A percentile compares a stretch with the other conserved stretches of the same genome.
Evolutionary conservation across 345 rosid species (phyloP).

Genomic region (Acer yangbiense): DNA sequence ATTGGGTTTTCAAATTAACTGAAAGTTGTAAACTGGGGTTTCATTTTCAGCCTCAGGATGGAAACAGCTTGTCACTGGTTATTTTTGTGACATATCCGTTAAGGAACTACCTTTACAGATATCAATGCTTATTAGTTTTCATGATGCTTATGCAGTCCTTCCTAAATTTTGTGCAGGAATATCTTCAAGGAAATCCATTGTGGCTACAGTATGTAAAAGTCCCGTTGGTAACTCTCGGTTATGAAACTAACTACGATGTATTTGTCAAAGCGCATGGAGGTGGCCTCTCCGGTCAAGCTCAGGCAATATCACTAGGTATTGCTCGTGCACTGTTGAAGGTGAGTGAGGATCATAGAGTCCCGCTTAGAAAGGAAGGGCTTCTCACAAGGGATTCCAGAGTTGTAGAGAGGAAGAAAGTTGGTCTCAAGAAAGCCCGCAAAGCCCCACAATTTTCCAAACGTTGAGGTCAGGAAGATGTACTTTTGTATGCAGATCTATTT

Average conservation of each 20-base stretch:
- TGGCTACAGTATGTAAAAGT: slow-evolving; percentile 89
- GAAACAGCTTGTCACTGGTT: background rate
- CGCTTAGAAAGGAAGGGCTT: slow-evolving; percentile 80
- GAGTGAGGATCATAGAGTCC: slow-evolving; percentile 66
- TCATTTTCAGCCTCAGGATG: background rate
- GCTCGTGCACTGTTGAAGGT: slow-evolving; percentile 92
- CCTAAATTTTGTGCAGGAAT: slow-evolving; percentile 56
- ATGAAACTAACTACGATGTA: slow-evolving; percentile 80
- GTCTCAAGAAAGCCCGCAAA: slow-evolving; percentile 96
- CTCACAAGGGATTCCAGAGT: slow-evolving; percentile 86
- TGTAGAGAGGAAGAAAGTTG: slow-evolving; percentile 93
- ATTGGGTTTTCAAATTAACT: background rate
- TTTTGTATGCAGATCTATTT: background rate
- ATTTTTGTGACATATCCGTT: background rate
- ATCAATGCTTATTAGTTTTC: background rate
- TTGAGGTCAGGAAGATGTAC: slow-evolving; percentile 32
- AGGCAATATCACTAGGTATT: slow-evolving; percentile 84
- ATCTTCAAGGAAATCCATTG: slow-evolving; percentile 93
- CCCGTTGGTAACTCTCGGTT: slow-evolving; percentile 78
- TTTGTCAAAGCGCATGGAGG: slow-evolving; percentile 96
- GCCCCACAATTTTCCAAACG: slow-evolving; percentile 94
- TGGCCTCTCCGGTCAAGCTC: slow-evolving; percentile 96
- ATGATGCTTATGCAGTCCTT: background rate
- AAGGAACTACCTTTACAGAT: background rate
- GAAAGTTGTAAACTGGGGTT: background rate